phyloP scores from a whole-genome alignment of 371 early-diverging fungal genomes.

The Thermomucor indicae-seudaticae region DNA sequence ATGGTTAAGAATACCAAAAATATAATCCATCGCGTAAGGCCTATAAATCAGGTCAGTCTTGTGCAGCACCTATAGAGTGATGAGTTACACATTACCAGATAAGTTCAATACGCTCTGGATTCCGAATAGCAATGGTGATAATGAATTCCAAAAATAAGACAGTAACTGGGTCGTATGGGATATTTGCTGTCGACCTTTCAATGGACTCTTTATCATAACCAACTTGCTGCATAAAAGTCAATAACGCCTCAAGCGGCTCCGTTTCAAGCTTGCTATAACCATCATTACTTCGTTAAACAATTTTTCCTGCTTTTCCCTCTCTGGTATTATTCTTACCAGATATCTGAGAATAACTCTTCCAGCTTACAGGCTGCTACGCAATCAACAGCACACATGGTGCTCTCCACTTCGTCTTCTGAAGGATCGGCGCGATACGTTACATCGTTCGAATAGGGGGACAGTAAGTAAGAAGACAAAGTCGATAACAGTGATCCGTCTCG shows the following conservation, averaged over 20 bases:
- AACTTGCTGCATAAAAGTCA: slow-evolving; percentile 49
- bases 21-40: slow-evolving; percentile 62
- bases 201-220: slow-evolving; percentile 31
- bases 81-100: slow-evolving; percentile 44
- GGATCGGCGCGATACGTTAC: slow-evolving; percentile 61
- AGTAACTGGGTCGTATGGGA: slow-evolving; percentile 61
- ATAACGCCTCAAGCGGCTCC: slow-evolving; percentile 53
- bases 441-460: slow-evolving; percentile 64
- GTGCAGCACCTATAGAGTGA: neutral
- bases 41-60: slow-evolving; percentile 26
- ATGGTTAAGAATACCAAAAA: slow-evolving; percentile 64
- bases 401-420: slow-evolving; percentile 70
- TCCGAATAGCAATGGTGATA: slow-evolving; percentile 70
- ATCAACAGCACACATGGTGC: slow-evolving; percentile 65
- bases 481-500: slow-evolving; percentile 74
- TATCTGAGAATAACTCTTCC: slow-evolving; percentile 71
- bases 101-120: slow-evolving; percentile 59
- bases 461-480: slow-evolving; percentile 72
- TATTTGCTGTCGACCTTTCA: slow-evolving; percentile 38
- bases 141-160: slow-evolving; percentile 76
- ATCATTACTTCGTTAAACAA: neutral
- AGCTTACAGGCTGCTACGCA: slow-evolving; percentile 71
- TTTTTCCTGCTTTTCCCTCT: neutral
- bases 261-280: slow-evolving; percentile 57
- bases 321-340: slow-evolving; percentile 34